phyloP scores from a whole-genome alignment of 257 asterid genomes.

The Rubia yunnanensis region DNA sequence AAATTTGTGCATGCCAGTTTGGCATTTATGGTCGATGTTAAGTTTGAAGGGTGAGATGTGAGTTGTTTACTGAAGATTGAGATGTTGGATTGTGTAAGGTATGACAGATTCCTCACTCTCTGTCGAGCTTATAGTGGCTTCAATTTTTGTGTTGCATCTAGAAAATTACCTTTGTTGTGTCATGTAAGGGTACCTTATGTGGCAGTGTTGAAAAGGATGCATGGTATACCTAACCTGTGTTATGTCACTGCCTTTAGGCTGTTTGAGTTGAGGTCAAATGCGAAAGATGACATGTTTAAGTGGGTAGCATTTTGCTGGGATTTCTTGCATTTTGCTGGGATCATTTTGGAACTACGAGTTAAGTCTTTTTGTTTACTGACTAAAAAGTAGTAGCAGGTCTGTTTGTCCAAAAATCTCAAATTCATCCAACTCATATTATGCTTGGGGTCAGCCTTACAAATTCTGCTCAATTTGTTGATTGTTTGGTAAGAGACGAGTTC shows the following conservation, averaged over 20 bases:
- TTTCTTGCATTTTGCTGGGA: conserved; percentile 65
- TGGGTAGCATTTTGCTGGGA: conserved; percentile 63
- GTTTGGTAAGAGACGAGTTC: too few species aligned
- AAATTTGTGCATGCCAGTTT: conserved; percentile 14
- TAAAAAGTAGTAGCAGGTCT: conserved; percentile 19
- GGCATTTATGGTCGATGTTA: conserved; percentile 55
- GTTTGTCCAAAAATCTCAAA: conserved; percentile 25
- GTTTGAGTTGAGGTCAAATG: too few species aligned
- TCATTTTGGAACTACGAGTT: conserved; percentile 71
- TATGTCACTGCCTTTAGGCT: conserved; percentile 38
- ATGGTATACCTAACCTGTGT: conserved; percentile 42
- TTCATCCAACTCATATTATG: too few species aligned
- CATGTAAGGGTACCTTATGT: conserved; percentile 50
- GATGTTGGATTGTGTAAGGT: too few species aligned
- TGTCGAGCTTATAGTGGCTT: conserved; percentile 44
- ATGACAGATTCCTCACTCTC: conserved; percentile 49
- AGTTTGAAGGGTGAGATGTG: conserved; percentile 29
- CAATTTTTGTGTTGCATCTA: conserved; percentile 38
- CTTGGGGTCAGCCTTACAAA: too few species aligned
- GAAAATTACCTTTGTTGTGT: too few species aligned
- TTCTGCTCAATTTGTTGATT: too few species aligned
- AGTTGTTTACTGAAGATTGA: too few species aligned
- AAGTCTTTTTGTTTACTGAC: conserved; percentile 58
- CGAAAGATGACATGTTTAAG: conserved; percentile 29
- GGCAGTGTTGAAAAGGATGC: conserved; percentile 60